These are phyloP conservation scores for Alternaria arborescens DNA, from an alignment of 2,329 filamentous ascomycete species.

Conservation along the genomic window DNA sequence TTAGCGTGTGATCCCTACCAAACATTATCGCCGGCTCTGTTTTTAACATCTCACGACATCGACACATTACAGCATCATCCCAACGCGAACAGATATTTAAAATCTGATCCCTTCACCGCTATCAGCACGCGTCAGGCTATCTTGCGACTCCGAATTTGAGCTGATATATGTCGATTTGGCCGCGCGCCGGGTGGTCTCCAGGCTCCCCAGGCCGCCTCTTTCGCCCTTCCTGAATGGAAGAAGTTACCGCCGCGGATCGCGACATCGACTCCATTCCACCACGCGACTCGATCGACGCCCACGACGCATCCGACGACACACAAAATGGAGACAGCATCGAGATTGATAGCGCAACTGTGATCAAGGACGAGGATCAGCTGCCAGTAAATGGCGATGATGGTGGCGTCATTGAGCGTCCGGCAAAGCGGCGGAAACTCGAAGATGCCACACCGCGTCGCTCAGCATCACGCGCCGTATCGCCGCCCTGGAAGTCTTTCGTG, in stretches of 20 bases:
- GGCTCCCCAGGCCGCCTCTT: slow-evolving; percentile 38
- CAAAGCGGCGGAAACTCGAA: slow-evolving; percentile 70
- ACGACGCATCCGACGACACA: slow-evolving; percentile 28
- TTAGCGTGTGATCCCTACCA: slow-evolving; percentile 23
- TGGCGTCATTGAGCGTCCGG: slow-evolving; percentile 43
- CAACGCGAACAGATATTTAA: slow-evolving; percentile 34
- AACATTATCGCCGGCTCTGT: slow-evolving; percentile 22
- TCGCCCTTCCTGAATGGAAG: slow-evolving; percentile 43
- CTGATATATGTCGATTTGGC: slow-evolving; percentile 41
- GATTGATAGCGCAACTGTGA: slow-evolving; percentile 37
- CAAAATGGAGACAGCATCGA: slow-evolving; percentile 22
- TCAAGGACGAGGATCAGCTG: slow-evolving; percentile 35
- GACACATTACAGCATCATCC: slow-evolving; percentile 44
- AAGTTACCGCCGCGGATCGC: slow-evolving; percentile 42
- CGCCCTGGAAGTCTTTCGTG: slow-evolving; percentile 89
- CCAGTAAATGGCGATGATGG: slow-evolving; percentile 32
- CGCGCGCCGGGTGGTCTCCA: slow-evolving; percentile 45
- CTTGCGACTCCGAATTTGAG: slow-evolving; percentile 34
- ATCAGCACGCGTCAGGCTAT: slow-evolving; percentile 26
- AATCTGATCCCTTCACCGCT: slow-evolving; percentile 43
- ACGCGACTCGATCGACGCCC: slow-evolving; percentile 31
- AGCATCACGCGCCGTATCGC: slow-evolving; percentile 68
- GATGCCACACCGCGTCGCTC: slow-evolving; percentile 48
- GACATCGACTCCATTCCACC: slow-evolving; percentile 41
- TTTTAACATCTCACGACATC: slow-evolving; percentile 30